phyloP scores from a whole-genome alignment of 495 filamentous ascomycete genomes.

The Stereocaulon alpinum region DNA sequence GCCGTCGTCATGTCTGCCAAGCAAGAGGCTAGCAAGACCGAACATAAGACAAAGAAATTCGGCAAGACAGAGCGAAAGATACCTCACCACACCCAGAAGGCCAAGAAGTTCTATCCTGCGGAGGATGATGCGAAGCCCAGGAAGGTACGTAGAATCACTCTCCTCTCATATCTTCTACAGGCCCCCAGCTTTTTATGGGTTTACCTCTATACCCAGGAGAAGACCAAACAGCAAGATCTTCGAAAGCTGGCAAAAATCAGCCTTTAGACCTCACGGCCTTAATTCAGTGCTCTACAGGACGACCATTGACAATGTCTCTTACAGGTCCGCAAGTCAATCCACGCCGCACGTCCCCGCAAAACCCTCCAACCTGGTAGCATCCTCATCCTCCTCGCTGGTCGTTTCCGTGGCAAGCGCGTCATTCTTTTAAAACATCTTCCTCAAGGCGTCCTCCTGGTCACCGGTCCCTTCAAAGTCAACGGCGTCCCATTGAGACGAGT shows the following conservation, averaged over 20 bases:
- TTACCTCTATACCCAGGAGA: no score
- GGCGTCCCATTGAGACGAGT: slow-evolving; percentile 96
- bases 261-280: neutral
- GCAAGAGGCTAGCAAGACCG: slow-evolving; percentile 16
- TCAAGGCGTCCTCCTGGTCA: slow-evolving; percentile 96
- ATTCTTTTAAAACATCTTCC: slow-evolving; percentile 93
- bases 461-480: slow-evolving; percentile 99
- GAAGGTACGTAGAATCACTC: slow-evolving; percentile 58
- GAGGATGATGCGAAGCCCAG: slow-evolving; percentile 83
- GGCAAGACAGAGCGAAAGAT: slow-evolving; percentile 91
- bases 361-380: slow-evolving; percentile 87
- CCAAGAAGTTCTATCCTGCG: slow-evolving; percentile 98
- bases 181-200: no score
- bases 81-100: slow-evolving; percentile 75
- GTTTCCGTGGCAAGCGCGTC: slow-evolving; percentile 99
- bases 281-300: neutral
- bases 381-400: slow-evolving; percentile 96
- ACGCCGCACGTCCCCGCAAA: slow-evolving; percentile 70
- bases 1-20: slow-evolving; percentile 19
- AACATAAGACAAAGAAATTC: slow-evolving; percentile 75
- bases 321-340: slow-evolving; percentile 90
- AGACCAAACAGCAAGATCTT: neutral
- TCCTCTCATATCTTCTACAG: neutral
- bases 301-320: slow-evolving; percentile 18
- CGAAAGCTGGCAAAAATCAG: neutral